Conservation (phyloP, 2,329 filamentous ascomycete species). For the Stagonosporopsis rhizophila region DNA sequence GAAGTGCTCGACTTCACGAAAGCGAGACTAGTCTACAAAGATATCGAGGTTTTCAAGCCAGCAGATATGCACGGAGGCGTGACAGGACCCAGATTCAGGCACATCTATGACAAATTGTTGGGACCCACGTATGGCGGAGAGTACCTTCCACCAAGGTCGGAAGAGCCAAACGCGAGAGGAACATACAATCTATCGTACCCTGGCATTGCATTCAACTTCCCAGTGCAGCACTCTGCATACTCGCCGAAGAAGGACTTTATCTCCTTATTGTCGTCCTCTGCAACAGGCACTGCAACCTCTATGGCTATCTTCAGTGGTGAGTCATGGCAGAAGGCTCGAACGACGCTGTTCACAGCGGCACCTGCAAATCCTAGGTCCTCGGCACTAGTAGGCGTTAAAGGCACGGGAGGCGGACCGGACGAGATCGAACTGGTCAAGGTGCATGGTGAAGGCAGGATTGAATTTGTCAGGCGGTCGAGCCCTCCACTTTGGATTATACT, state of each 20-base stretch:
- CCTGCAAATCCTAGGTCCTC: constrained; percentile 78
- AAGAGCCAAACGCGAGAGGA: constrained; percentile 64
- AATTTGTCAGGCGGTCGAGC: constrained; percentile 75
- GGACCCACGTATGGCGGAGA: constrained; percentile 94
- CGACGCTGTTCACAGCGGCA: constrained; percentile 75
- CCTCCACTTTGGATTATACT: constrained; percentile 74
- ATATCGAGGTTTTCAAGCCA: constrained; percentile 77
- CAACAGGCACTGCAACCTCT: constrained; percentile 76
- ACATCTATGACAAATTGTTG: constrained; percentile 92
- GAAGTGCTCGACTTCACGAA: constrained; percentile 91
- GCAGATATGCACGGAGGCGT: constrained; percentile 38
- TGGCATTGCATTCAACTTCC: constrained; percentile 91
- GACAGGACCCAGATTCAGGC: constrained; percentile 77
- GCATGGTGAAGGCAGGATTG: constrained; percentile 77
- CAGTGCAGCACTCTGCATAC: constrained; percentile 76
- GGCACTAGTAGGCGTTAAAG: constrained; percentile 68
- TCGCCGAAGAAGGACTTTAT: constrained; percentile 82
- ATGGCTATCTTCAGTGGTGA: constrained; percentile 92
- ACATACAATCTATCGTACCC: constrained; percentile 94
- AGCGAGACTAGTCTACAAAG: constrained; percentile 81
- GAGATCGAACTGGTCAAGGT: constrained; percentile 84
- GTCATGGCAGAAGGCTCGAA: constrained; percentile 86
- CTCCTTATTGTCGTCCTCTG: constrained; percentile 79
- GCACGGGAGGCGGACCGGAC: constrained; percentile 81
- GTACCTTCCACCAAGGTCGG: constrained; percentile 72